Evolutionary conservation across 441 rosid genomes (phyloP), one percentile per base, ranked within the genome.

Genomic region (Arabidopsis hybrid): DNA sequence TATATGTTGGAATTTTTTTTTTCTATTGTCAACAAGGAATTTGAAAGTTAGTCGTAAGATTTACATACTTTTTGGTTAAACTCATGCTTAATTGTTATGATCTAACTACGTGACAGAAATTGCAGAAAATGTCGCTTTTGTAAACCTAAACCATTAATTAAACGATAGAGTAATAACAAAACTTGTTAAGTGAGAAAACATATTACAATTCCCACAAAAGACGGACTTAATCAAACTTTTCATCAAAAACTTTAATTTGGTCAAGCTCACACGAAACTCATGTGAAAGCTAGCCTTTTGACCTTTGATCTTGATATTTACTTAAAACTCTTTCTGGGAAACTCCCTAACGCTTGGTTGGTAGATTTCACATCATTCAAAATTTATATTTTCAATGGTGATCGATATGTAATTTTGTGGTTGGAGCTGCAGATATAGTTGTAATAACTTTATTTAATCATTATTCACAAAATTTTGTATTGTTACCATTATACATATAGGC

Each of bases 201-300:
- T 49, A 21, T 40, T 49, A 49, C 26, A 21, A 65, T 65, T 77
- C 21, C 75, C 80, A 77, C 67, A 58, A 65, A 56, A 39, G 13
- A 51, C 35, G 72, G 39, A 2, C 68, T 62, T 80, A 49, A 31
- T 39, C 52, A 13, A 40, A 40, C 12, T 53, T 76, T 76, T 58
- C 5, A 31, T 65, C 10, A 18, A 39, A 58, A 64, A 65, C 51
- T 77, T 77, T 71, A 71, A 77, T 71, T 71, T 77, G 81, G 77
- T 72, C 69, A 66, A 72, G 65, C 58, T 46, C 10, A 61, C 81
- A 72, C 81, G 77, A 67, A 78, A 78, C 81, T 72, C 81, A 58
- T 78, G 77, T 78, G 81, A 60, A 60, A 72, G 26, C 26, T 21
- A 50, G 38, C 76, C 73, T 45, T 46, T 63, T 32, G 32, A 60